Base-by-base conservation (phyloP, 164 flowering plant species). In the Umbellularia californica region DNA sequence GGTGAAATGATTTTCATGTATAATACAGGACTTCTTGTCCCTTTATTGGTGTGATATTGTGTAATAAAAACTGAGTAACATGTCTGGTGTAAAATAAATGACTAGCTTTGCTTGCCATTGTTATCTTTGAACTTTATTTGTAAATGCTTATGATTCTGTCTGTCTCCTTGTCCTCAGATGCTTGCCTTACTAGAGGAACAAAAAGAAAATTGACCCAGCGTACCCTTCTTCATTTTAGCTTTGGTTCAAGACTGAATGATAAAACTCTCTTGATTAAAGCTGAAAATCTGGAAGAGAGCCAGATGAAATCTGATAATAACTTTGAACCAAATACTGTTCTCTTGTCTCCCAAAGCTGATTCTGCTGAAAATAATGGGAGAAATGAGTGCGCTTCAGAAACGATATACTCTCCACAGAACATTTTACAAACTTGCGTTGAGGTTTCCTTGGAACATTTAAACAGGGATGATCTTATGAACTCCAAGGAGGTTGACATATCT, bases 161-260 rank as follows among this genome's bases (percentile, higher is more conserved):
- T 41, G 51, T 20, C 10, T 65, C 79, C 12, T 55, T 55, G n/a
- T 55, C n/a, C 78, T 58, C 88, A 95, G 98, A 95, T 92, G 77
- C 75, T 41, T 93, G 99, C 72, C 86, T 95, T 15, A 47, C 83
- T 41, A 85, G 86, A 80, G 90, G 96, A 76, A 86, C 83, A 24
- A 93, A 93, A 70, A 79, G 98, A 67, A 95, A 90, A 73, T 70
- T 92, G 82, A 83, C 86, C 33, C 99, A 95, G 74, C 78, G 83
- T 41, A 95, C 99, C 10, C 97, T 95, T 72, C 84, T 90, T 79
- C 90, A 93, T 78, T 79, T 86, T 58, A 90, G 86, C 65, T 92
- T 88, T 78, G 78, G 66, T 70, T 68, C 90, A 25, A 71, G 30
- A 72, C 66, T 82, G 3, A 85, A 83, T 70, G 81, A 58, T 68